Percentiles rank a stretch among this genome's conserved stretches.
phyloP scores from a whole-genome alignment of 140 eudicot species.

The Erigeron philadelphicus region DNA sequence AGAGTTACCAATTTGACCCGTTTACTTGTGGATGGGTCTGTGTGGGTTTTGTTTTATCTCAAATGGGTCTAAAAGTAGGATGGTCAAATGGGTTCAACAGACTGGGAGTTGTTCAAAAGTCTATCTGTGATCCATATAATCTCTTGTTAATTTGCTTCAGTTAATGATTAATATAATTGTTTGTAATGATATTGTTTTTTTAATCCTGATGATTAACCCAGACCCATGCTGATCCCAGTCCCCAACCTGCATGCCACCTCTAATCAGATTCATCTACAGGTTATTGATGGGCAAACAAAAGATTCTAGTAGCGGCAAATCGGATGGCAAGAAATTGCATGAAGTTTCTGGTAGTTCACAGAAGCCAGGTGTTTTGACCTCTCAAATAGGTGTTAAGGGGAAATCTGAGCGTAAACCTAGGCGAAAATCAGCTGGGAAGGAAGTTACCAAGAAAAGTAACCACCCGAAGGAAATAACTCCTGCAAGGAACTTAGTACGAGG shows the following conservation, averaged over 20 bases:
- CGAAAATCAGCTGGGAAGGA: conserved; percentile 53
- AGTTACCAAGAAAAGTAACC: conserved; percentile 43
- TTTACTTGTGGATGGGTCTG: conserved; percentile 1
- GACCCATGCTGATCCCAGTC: background rate
- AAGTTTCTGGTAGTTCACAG: conserved; percentile 38
- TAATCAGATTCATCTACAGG: conserved; percentile 28
- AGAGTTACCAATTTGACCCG: background rate
- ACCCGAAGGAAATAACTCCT: conserved; percentile 38
- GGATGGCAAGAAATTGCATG: conserved; percentile 30
- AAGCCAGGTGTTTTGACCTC: conserved; percentile 25
- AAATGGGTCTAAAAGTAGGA: background rate
- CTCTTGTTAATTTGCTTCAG: background rate
- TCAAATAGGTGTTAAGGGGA: conserved; percentile 37
- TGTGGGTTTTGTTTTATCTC: background rate
- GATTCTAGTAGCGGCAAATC: conserved; percentile 31
- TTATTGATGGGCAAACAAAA: conserved; percentile 38
- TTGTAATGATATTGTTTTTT: background rate
- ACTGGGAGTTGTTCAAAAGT: background rate
- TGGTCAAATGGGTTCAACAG: background rate
- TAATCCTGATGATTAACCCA: background rate
- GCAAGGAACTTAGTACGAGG: conserved; percentile 26
- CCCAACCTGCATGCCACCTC: conserved; percentile 11
- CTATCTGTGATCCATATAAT: background rate
- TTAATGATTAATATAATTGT: background rate
- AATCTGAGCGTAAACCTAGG: conserved; percentile 63